Evolutionary conservation across 2,329 filamentous ascomycete species (phyloP).

Genomic region (Dactylellina parvicollis): DNA sequence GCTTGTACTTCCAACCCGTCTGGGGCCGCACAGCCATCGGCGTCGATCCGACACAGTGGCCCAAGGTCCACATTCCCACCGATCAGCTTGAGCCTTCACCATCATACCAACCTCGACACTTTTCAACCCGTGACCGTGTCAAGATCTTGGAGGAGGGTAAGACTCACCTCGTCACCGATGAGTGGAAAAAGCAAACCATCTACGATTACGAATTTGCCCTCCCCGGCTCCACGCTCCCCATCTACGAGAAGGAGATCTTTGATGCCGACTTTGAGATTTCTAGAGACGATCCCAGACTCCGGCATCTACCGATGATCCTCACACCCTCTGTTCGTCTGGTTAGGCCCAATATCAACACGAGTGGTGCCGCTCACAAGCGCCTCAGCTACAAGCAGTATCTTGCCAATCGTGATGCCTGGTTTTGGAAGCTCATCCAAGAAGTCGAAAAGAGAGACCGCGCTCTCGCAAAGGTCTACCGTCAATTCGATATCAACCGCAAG

Average conservation of each 20-base stretch:
- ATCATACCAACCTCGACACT: slow-evolving; percentile 19
- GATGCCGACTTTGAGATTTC: slow-evolving; percentile 45
- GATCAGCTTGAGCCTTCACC: slow-evolving; percentile 21
- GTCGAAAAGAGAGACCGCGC: slow-evolving; percentile 27
- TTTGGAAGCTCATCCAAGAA: slow-evolving; percentile 43
- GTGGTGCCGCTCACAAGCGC: slow-evolving; percentile 4
- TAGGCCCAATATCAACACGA: not conserved
- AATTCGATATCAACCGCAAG: slow-evolving; percentile 46
- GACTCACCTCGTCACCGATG: not conserved
- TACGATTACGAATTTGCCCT: slow-evolving; percentile 44
- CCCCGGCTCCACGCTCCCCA: slow-evolving; percentile 23
- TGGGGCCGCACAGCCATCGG: slow-evolving; percentile 11
- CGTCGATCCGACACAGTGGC: not conserved
- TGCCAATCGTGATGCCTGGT: slow-evolving; percentile 42
- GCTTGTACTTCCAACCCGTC: slow-evolving; percentile 25
- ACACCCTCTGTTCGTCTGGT: slow-evolving; percentile 18
- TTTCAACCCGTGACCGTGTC: slow-evolving; percentile 21
- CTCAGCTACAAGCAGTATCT: slow-evolving; percentile 25
- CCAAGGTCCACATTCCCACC: slow-evolving; percentile 30
- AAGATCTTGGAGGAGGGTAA: slow-evolving; percentile 3
- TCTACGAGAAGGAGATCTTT: slow-evolving; percentile 21
- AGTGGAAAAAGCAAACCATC: slow-evolving; percentile 50
- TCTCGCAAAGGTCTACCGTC: slow-evolving; percentile 35
- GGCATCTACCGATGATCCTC: slow-evolving; percentile 36
- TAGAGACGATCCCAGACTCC: slow-evolving; percentile 49